Percentiles rank a stretch among this genome's conserved stretches.
Evolutionary conservation across 2,329 filamentous ascomycete species (phyloP).

Genomic region (Fusarium nygamai): DNA sequence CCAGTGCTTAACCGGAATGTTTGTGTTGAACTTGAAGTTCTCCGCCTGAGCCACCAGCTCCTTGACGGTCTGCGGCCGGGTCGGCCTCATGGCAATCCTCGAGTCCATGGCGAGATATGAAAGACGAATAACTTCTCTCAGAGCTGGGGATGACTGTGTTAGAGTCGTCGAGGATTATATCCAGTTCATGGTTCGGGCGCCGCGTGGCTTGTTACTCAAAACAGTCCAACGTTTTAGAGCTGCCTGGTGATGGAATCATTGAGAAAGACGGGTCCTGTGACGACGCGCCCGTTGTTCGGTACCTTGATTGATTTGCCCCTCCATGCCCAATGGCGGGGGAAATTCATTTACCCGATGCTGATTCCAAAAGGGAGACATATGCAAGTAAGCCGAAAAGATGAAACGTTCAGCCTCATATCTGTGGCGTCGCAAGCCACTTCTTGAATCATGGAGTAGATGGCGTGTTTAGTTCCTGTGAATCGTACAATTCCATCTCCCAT

Average conservation of each 20-base stretch:
- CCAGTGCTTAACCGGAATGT: conserved; percentile 83
- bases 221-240: conserved; percentile 11
- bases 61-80: conserved; percentile 73
- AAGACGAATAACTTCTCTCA: neutral
- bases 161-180: conserved; percentile 25
- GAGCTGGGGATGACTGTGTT: conserved; percentile 2
- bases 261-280: conserved; percentile 27
- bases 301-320: conserved; percentile 37
- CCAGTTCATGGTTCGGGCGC: conserved; percentile 25
- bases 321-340: conserved; percentile 34
- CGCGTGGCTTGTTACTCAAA: conserved; percentile 16
- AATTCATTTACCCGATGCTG: conserved; percentile 10
- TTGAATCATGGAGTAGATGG: conserved; percentile 29
- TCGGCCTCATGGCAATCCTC: conserved; percentile 47
- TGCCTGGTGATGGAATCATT: conserved; percentile 33
- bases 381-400: neutral
- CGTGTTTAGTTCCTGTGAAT: conserved; percentile 33
- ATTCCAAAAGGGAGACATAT: conserved; percentile 1
- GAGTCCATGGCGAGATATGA: conserved; percentile 41
- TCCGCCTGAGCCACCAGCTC: conserved; percentile 81
- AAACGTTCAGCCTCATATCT: neutral
- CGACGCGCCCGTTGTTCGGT: conserved; percentile 25
- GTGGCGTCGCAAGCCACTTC: conserved; percentile 4
- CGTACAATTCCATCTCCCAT: conserved; percentile 33
- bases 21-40: conserved; percentile 82